Percentiles rank a stretch among this genome's conserved stretches.
Evolutionary conservation across 805 yeast species (phyloP).

Genomic region (Monosporozyma aquatica): DNA sequence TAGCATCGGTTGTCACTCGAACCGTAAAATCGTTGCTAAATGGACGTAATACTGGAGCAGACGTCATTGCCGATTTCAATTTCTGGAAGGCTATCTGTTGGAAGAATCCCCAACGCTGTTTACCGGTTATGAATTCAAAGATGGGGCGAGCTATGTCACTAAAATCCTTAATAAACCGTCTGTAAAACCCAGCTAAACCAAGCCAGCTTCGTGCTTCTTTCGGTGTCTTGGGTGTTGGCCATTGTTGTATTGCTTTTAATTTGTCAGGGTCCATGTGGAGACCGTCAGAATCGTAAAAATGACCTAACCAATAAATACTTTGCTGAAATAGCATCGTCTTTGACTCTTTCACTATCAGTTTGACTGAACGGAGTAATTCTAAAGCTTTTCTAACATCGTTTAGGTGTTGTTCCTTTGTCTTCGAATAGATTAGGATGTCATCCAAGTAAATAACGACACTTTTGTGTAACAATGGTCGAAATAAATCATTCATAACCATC

Average conservation of each 20-base stretch:
- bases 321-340: not conserved
- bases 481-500: not conserved
- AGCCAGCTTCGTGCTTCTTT: not conserved
- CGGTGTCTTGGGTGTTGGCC: not conserved
- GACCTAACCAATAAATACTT: not conserved
- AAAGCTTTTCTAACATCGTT: not conserved
- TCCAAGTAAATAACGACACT: constrained; percentile 1
- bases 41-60: constrained; percentile 1
- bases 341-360: not conserved
- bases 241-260: not conserved
- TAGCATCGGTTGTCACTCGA: constrained; percentile 3
- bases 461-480: not conserved
- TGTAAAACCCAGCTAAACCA: not conserved
- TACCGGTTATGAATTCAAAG: too few species aligned
- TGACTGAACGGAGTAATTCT: not conserved
- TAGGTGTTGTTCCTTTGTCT: not conserved
- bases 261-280: not conserved
- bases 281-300: not conserved
- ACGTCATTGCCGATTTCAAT: not conserved
- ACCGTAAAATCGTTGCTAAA: not conserved
- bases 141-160: too few species aligned
- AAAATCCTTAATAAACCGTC: too few species aligned
- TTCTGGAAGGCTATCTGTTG: not conserved
- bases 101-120: not conserved
- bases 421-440: constrained; percentile 2